Evolutionary conservation across 2,329 filamentous ascomycete genomes (phyloP).

Genomic region (Parasarocladium wereldwijsianum): DNA sequence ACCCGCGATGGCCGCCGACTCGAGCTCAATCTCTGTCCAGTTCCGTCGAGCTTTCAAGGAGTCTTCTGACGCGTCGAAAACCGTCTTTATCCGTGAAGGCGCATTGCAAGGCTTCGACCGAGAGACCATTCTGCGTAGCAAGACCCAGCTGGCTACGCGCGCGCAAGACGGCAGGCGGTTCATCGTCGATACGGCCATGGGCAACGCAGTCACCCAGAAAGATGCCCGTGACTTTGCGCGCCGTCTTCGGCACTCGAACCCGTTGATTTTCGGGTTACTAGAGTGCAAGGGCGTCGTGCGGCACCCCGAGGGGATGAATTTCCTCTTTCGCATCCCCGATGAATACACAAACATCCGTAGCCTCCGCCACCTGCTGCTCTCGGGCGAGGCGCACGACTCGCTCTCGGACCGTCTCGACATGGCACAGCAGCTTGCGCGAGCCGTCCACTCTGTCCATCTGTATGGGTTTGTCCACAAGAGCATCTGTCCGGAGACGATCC

Average conservation of each 20-base stretch:
- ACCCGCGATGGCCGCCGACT: background rate
- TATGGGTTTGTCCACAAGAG: slow-evolving; percentile 30
- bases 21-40: slow-evolving; percentile 12
- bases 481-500: slow-evolving; percentile 23
- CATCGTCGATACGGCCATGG: background rate
- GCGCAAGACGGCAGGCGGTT: background rate
- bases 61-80: too few species aligned
- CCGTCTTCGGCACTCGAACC: slow-evolving; percentile 3
- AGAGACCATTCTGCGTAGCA: too few species aligned
- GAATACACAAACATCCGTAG: background rate
- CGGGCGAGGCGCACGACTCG: background rate
- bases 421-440: slow-evolving; percentile 6
- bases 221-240: slow-evolving; percentile 2
- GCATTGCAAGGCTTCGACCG: too few species aligned
- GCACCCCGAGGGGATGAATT: background rate
- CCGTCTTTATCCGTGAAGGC: too few species aligned
- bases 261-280: slow-evolving; percentile 3
- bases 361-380: slow-evolving; percentile 1
- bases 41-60: slow-evolving; percentile 1
- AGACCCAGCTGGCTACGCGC: background rate
- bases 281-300: slow-evolving; percentile 3
- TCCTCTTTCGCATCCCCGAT: slow-evolving; percentile 1
- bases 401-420: slow-evolving; percentile 1
- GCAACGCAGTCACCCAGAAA: background rate
- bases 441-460: slow-evolving; percentile 25